Conservation (phyloP, 1,284 basidiomycete species). For the Termitomyces sp. region DNA sequence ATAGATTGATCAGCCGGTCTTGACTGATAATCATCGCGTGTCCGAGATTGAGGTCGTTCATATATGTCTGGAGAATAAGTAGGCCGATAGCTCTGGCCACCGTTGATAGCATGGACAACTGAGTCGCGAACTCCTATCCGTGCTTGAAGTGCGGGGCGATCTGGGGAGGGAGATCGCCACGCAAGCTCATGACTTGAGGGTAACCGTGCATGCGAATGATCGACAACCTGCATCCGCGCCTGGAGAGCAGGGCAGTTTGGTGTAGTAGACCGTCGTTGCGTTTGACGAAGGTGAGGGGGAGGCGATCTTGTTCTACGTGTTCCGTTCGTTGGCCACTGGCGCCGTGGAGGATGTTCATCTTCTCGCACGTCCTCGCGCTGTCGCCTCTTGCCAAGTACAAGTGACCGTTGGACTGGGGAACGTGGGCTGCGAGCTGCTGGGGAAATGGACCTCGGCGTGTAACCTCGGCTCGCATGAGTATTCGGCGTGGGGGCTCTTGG, state of each 20-base stretch:
- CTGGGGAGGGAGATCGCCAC: slow-evolving; percentile 13
- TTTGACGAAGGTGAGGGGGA: neutral
- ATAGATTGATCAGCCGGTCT: neutral
- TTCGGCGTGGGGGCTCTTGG: neutral
- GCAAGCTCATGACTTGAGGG: slow-evolving; percentile 1
- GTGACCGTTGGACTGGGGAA: slow-evolving; percentile 1
- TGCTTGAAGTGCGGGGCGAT: slow-evolving; percentile 13
- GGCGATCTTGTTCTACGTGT: slow-evolving; percentile 7
- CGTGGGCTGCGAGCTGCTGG: neutral
- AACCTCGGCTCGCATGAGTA: neutral
- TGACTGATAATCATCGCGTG: slow-evolving; percentile 1
- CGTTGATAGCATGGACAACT: neutral
- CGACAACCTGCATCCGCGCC: neutral
- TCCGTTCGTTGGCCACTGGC: slow-evolving; percentile 4
- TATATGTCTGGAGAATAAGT: slow-evolving; percentile 4
- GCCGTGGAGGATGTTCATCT: slow-evolving; percentile 9
- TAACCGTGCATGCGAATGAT: neutral
- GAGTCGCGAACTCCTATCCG: slow-evolving; percentile 13
- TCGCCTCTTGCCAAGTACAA: slow-evolving; percentile 16
- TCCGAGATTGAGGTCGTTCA: slow-evolving; percentile 1
- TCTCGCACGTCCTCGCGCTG: slow-evolving; percentile 5
- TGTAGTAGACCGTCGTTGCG: slow-evolving; percentile 2
- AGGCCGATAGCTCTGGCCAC: slow-evolving; percentile 14
- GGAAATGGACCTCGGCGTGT: neutral
- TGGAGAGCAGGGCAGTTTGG: neutral